Conservation (phyloP, 1,284 basidiomycete species). For the Inonotus hispidus region DNA sequence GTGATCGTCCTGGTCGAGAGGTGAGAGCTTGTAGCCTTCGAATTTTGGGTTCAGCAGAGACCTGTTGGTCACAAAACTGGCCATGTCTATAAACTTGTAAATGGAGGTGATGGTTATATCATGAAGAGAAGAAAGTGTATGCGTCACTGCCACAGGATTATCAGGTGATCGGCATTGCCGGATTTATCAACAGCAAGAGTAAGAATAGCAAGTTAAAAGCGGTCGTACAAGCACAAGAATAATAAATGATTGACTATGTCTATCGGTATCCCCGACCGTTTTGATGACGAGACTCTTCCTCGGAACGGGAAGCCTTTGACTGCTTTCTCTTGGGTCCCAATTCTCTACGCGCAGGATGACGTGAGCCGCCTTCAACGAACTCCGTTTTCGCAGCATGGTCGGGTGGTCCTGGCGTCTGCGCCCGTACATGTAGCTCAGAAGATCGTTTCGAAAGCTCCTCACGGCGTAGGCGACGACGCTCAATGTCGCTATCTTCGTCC, state of each 20-base stretch:
- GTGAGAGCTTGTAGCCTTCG: conserved; percentile 74
- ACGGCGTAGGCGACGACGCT: background rate
- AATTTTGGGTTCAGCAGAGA: conserved; percentile 75
- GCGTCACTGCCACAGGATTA: background rate
- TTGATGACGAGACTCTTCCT: background rate
- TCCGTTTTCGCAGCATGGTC: background rate
- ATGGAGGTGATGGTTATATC: background rate
- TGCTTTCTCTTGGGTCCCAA: background rate
- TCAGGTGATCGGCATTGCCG: background rate
- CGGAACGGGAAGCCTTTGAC: background rate
- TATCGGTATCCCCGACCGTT: background rate
- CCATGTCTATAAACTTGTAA: conserved; percentile 3
- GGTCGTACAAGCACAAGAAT: background rate
- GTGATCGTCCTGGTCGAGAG: conserved; percentile 48
- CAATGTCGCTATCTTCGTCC: background rate
- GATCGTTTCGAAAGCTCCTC: background rate
- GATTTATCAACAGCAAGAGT: background rate
- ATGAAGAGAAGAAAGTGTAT: background rate
- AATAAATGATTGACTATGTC: background rate
- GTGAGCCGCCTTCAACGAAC: background rate
- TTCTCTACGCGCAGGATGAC: background rate
- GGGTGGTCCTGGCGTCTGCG: conserved; percentile 10
- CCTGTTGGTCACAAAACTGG: conserved; percentile 34
- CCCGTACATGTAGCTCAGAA: background rate
- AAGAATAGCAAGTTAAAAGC: background rate